Evolutionary conservation across 768 basidiomycete species (phyloP), one percentile per base, ranked within the genome.

Genomic region (Tricholoma saponaceum): DNA sequence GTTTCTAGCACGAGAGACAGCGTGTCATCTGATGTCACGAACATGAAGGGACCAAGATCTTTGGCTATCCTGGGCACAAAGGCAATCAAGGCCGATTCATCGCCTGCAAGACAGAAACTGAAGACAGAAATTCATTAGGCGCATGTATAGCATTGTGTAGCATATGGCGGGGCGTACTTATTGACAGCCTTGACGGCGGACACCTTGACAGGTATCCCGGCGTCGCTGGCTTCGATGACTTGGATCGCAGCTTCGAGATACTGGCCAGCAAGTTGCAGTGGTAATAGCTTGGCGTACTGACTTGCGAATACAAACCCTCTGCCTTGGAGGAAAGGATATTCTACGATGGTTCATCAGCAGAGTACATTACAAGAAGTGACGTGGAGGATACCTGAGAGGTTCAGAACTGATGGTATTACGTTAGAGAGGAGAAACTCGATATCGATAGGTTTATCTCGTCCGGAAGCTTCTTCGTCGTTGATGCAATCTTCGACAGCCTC

Each of bases 231-330:
- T 71, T 95, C 92, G 8, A 99, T 81, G 8, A 92, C 94, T 53
- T 88, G 85, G 28, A 97, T 78, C 0, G 95, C 89, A 4, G 92
- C 92, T 22, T 90, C 85, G 32, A 98, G 77, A 67, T 98, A 98
- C 65, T 95, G 92, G 0, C 83, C 83, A 1, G 91, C 86, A 50
- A 95, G 78, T 56, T 84, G 78, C 12, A 80, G 64, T 0, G 93
- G 89, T 4, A 98, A 77, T 9, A 89, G 72, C 62, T 84, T 83
- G 1, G 90, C 81, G 66, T 85, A 98, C 66, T 94, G 89, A 66
- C 92, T 94, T 2, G 95, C 93, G 63, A 98, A 95, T 46, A 98
- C 92, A 59, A 98, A 97, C 0, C 86, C 91, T 59, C 97, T 82
- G 10, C 96, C 97, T 72, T 98, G 96, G 26, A 99, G 72, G 82